Conservation (phyloP, 2,329 filamentous ascomycete genomes). For the Hypoxylon sp. region DNA sequence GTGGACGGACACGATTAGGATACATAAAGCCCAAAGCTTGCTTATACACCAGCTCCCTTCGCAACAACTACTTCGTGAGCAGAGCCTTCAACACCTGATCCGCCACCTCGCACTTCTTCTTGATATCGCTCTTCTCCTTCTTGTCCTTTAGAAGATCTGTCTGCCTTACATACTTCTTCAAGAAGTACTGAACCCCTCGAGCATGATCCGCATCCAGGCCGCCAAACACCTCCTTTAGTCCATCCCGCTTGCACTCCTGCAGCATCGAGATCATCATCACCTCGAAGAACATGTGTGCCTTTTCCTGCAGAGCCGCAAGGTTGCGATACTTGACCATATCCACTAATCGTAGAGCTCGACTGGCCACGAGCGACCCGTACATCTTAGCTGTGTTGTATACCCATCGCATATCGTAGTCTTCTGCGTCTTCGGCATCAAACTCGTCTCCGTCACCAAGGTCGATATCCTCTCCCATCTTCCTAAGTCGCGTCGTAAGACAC, state of each 20-base stretch:
- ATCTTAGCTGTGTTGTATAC: constrained; percentile 67
- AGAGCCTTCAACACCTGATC: constrained; percentile 54
- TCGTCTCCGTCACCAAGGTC: constrained; percentile 68
- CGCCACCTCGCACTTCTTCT: constrained; percentile 61
- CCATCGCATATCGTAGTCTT: constrained; percentile 65
- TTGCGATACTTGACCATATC: constrained; percentile 77
- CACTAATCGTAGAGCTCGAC: constrained; percentile 59
- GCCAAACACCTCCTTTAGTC: constrained; percentile 75
- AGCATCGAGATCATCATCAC: constrained; percentile 82
- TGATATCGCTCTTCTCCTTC: constrained; percentile 62
- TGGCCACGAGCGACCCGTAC: constrained; percentile 65
- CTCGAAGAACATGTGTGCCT: constrained; percentile 83
- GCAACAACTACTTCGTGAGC: constrained; percentile 39
- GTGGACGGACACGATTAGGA: neutral
- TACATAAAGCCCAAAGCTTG: too few relatives aligned
- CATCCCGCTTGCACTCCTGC: constrained; percentile 70
- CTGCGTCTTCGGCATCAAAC: constrained; percentile 68
- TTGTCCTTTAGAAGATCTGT: constrained; percentile 67
- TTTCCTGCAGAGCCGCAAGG: constrained; percentile 80
- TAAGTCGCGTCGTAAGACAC: constrained; percentile 87
- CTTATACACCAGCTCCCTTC: constrained; percentile 21
- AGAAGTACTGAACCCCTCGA: constrained; percentile 81
- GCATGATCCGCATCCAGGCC: constrained; percentile 76
- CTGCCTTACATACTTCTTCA: constrained; percentile 80
- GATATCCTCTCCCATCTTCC: constrained; percentile 83